These are phyloP conservation scores for Globisporangium nodosum DNA, from an alignment of 352 stramenopile species.

Conservation along the genomic window DNA sequence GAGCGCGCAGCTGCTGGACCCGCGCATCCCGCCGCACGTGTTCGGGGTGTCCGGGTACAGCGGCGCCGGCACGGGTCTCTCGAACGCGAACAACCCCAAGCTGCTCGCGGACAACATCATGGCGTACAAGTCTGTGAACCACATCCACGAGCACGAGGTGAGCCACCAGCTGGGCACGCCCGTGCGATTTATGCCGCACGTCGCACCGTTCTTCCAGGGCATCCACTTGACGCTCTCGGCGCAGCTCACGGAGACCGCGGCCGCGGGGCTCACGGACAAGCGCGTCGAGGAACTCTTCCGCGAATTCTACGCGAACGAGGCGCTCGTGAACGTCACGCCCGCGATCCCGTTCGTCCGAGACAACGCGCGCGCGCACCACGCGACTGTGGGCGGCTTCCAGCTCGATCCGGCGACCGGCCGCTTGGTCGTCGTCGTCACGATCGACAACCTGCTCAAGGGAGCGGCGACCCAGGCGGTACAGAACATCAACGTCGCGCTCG, in stretches of 20 bases:
- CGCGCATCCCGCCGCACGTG: slow-evolving; percentile 63
- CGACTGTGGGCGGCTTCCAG: slow-evolving; percentile 84
- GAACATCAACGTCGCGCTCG: slow-evolving; percentile 94
- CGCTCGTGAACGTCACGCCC: slow-evolving; percentile 74
- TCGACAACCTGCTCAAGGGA: slow-evolving; percentile 94
- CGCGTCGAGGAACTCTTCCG: slow-evolving; percentile 71
- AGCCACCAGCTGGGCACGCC: slow-evolving; percentile 74
- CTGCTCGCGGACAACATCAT: slow-evolving; percentile 85
- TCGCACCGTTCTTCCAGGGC: slow-evolving; percentile 91
- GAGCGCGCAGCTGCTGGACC: slow-evolving; percentile 45
- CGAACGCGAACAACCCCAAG: slow-evolving; percentile 75
- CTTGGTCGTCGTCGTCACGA: slow-evolving; percentile 84
- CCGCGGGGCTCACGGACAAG: slow-evolving; percentile 50
- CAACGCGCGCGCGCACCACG: slow-evolving; percentile 70
- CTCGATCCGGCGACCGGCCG: slow-evolving; percentile 81
- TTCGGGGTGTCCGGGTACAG: slow-evolving; percentile 90
- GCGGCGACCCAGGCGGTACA: slow-evolving; percentile 91
- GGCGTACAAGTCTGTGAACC: slow-evolving; percentile 88
- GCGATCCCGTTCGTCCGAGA: slow-evolving; percentile 74
- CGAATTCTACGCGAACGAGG: slow-evolving; percentile 79
- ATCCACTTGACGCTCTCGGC: slow-evolving; percentile 90
- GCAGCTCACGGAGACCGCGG: slow-evolving; percentile 48
- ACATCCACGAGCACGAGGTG: slow-evolving; percentile 88
- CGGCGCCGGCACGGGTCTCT: slow-evolving; percentile 76
- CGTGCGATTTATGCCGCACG: slow-evolving; percentile 92